Conservation (phyloP, 345 rosid species). For the Lepidium sativum region DNA sequence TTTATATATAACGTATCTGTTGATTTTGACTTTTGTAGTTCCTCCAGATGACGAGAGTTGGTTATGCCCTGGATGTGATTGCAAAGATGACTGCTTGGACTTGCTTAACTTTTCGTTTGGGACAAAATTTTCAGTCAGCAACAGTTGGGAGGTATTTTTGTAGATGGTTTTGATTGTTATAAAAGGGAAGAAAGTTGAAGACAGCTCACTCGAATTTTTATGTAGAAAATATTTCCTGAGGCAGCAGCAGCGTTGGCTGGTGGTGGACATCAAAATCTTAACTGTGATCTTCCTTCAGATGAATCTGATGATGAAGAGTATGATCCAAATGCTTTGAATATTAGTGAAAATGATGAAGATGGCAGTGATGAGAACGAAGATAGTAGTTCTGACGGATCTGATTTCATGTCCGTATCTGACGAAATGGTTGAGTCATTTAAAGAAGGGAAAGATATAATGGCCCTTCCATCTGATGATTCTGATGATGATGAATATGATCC, state of each 20-base stretch:
- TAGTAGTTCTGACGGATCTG: too few species aligned
- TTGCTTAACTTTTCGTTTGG: constrained; percentile 72
- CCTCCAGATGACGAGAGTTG: constrained; percentile 95
- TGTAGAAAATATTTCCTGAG: constrained; percentile 92
- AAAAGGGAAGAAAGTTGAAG: background rate
- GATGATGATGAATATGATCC: constrained; percentile 92
- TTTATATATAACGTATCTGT: too few species aligned
- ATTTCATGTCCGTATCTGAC: too few species aligned
- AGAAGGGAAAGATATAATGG: constrained; percentile 25
- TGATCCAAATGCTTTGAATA: too few species aligned
- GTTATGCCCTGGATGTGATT: constrained; percentile 93
- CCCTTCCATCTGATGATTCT: constrained; percentile 80
- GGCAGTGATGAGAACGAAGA: too few species aligned
- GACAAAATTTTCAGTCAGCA: constrained; percentile 47
- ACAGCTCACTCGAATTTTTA: background rate
- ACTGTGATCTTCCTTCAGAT: constrained; percentile 70
- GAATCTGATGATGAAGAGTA: constrained; percentile 93
- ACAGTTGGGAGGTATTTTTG: constrained; percentile 72
- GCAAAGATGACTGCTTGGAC: constrained; percentile 75
- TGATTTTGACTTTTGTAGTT: constrained; percentile 38
- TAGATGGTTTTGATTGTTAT: background rate
- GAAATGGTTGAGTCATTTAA: too few species aligned
- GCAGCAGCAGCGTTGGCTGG: constrained; percentile 51
- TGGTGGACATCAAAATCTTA: constrained; percentile 35
- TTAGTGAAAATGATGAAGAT: too few species aligned